A percentile compares a stretch with the other conserved stretches of the same genome.
Evolutionary conservation across 2,329 filamentous ascomycete genomes (phyloP).

Genomic region (Cadophora luteo-olivacea): DNA sequence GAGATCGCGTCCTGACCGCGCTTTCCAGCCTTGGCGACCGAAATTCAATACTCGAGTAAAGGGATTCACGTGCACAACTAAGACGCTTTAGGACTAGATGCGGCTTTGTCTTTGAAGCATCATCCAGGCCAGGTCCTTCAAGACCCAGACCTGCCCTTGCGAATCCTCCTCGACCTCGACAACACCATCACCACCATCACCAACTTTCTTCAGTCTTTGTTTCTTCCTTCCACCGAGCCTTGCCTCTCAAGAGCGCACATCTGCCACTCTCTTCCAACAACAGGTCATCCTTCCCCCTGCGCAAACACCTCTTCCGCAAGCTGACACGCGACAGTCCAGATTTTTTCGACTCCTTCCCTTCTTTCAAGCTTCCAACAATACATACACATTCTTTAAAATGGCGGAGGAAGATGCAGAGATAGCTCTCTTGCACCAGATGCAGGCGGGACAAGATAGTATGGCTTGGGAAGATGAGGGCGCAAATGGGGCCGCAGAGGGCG

Average conservation of each 20-base stretch:
- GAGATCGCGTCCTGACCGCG: constrained; percentile 20
- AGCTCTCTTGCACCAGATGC: constrained; percentile 46
- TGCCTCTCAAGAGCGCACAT: not conserved
- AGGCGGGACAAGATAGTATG: constrained; percentile 44
- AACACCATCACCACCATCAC: not conserved
- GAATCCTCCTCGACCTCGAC: not conserved
- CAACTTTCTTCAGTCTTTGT: not conserved
- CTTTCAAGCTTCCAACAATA: constrained; percentile 10
- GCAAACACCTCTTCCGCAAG: constrained; percentile 2
- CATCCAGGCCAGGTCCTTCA: no score
- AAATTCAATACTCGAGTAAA: constrained; percentile 20
- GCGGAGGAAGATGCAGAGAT: constrained; percentile 47
- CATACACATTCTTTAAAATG: constrained; percentile 36
- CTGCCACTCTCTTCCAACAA: not conserved
- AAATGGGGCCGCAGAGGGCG: constrained; percentile 40
- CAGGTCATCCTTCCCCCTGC: not conserved
- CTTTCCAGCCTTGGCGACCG: constrained; percentile 7
- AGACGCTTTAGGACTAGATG: not conserved
- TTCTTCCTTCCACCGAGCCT: not conserved
- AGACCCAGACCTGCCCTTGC: not conserved
- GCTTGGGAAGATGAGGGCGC: constrained; percentile 42
- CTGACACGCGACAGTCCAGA: constrained; percentile 19
- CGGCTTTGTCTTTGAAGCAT: not conserved
- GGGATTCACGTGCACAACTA: constrained; percentile 5
- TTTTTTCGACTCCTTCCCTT: not conserved